These are phyloP conservation scores for Cryphonectria japonica DNA, from an alignment of 2,329 filamentous ascomycete genomes.

Conservation along the genomic window DNA sequence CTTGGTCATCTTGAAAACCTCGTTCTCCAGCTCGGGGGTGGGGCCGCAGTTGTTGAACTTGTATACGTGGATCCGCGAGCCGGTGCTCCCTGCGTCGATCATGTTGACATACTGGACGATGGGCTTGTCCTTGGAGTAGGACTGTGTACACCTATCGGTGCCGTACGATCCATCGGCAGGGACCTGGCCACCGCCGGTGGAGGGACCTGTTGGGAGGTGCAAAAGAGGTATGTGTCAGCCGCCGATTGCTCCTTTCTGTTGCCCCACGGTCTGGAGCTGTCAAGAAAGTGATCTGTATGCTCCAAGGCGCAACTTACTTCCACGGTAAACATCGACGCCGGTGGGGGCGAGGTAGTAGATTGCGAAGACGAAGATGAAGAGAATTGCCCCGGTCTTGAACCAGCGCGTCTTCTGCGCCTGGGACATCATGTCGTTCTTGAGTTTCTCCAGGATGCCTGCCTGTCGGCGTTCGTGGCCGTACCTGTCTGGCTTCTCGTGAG, in stretches of 20 bases:
- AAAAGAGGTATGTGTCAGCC: constrained; percentile 5
- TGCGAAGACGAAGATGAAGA: constrained; percentile 62
- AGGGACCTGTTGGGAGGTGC: constrained; percentile 21
- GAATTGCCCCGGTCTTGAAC: constrained; percentile 66
- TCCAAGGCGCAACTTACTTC: constrained; percentile 40
- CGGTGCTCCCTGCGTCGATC: constrained; percentile 97
- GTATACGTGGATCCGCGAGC: constrained; percentile 97
- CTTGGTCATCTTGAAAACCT: constrained; percentile 92
- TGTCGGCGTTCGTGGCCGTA: constrained; percentile 55
- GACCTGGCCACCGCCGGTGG: constrained; percentile 52
- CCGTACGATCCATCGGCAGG: constrained; percentile 65
- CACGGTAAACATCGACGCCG: constrained; percentile 58
- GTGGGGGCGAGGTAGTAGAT: constrained; percentile 67
- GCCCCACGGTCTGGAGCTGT: neutral
- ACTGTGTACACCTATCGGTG: constrained; percentile 78
- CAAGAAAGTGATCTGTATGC: neutral
- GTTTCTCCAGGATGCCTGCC: constrained; percentile 54
- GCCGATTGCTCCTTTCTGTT: neutral
- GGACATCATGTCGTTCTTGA: constrained; percentile 63
- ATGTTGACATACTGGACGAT: constrained; percentile 97
- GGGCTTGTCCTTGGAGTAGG: constrained; percentile 85
- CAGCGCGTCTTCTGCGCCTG: constrained; percentile 69
- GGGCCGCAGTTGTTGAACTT: constrained; percentile 98
- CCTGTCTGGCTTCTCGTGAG: constrained; percentile 67
- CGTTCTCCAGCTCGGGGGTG: constrained; percentile 91